Percentiles rank a stretch among this genome's conserved stretches.
Evolutionary conservation across 2,329 filamentous ascomycete species (phyloP).

Genomic region (Neonectria hederae): DNA sequence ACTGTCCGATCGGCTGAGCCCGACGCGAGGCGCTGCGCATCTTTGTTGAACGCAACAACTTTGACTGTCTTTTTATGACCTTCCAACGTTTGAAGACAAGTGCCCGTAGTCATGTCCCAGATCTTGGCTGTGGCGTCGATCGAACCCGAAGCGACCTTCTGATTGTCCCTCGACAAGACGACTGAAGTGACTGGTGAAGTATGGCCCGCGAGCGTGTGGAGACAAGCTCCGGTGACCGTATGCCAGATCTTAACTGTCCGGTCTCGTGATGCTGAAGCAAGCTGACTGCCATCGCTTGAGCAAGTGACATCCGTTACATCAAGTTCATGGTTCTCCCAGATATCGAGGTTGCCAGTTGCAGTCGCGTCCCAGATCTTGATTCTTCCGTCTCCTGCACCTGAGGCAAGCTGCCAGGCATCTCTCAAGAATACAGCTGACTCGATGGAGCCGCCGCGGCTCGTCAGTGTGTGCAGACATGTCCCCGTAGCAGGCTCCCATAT

Average conservation of each 20-base stretch:
- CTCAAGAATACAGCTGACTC: conserved; percentile 9
- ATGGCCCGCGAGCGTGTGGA: not conserved
- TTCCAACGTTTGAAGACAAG: not conserved
- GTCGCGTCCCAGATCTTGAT: not conserved
- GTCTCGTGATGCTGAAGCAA: not conserved
- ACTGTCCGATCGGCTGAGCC: not conserved
- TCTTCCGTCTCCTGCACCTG: not conserved
- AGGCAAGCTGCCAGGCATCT: not conserved
- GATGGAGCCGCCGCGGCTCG: not conserved
- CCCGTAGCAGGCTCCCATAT: not conserved
- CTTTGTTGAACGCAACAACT: not conserved
- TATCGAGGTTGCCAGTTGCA: not conserved
- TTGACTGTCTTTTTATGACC: not conserved
- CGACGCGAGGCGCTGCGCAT: not conserved
- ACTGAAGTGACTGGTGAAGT: not conserved
- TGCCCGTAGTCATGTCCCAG: not conserved
- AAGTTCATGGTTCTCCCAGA: not conserved
- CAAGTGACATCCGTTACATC: conserved; percentile 4
- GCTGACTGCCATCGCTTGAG: conserved; percentile 5
- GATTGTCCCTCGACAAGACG: not conserved
- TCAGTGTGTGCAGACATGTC: not conserved
- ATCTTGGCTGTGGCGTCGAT: conserved; percentile 7
- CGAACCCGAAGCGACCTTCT: not conserved
- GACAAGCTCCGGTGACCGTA: not conserved
- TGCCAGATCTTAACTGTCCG: conserved; percentile 9